These are phyloP conservation scores for Eremothecium coryli DNA, from an alignment of 1,139 yeast genomes.

Conservation along the genomic window DNA sequence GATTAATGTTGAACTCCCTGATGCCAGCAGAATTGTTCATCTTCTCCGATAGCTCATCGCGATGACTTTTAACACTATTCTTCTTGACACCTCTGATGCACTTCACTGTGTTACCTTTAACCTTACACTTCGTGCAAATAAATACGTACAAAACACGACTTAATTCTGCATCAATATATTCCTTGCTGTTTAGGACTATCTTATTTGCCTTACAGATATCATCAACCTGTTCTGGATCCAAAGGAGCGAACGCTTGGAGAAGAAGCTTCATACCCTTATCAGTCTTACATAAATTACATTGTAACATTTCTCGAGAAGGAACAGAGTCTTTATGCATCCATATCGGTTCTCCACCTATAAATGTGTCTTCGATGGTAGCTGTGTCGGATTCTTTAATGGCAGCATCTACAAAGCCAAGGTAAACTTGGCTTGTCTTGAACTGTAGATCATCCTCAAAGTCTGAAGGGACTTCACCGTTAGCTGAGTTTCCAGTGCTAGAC, in stretches of 20 bases:
- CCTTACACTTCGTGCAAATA: slow-evolving; percentile 65
- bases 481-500: slow-evolving; percentile 5
- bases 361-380: slow-evolving; percentile 61
- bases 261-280: slow-evolving; percentile 51
- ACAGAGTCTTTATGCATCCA: slow-evolving; percentile 48
- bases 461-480: slow-evolving; percentile 16
- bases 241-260: slow-evolving; percentile 71
- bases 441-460: slow-evolving; percentile 28
- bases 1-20: slow-evolving; percentile 37
- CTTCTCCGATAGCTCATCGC: slow-evolving; percentile 36
- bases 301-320: slow-evolving; percentile 44
- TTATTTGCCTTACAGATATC: slow-evolving; percentile 14
- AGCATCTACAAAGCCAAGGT: slow-evolving; percentile 59
- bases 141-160: slow-evolving; percentile 78
- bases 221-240: slow-evolving; percentile 35
- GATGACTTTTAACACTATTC: slow-evolving; percentile 38
- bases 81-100: slow-evolving; percentile 67
- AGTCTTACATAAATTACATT: slow-evolving; percentile 54
- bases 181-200: slow-evolving; percentile 11
- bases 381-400: slow-evolving; percentile 35
- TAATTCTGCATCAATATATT: slow-evolving; percentile 43
- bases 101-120: slow-evolving; percentile 59
- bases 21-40: slow-evolving; percentile 35
- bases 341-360: slow-evolving; percentile 68
- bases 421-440: slow-evolving; percentile 27